A percentile compares a stretch with the other conserved stretches of the same genome.
Conservation (phyloP, 108 stramenopile species). For the Stephanodiscus triporus region DNA sequence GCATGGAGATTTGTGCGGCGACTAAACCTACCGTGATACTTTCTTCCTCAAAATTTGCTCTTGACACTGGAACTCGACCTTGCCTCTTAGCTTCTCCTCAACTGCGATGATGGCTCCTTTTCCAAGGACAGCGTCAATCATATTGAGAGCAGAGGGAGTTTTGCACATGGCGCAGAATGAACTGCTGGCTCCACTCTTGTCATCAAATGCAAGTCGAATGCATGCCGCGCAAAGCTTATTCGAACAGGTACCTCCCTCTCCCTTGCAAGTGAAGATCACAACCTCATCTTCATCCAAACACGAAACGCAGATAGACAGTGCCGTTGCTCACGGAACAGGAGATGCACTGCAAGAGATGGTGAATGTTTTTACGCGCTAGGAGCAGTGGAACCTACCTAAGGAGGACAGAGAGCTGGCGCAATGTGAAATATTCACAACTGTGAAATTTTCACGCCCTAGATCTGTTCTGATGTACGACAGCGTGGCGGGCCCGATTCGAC, state of each 20-base stretch:
- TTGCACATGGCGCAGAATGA: constrained; percentile 41
- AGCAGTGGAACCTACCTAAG: too few species aligned
- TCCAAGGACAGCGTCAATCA: constrained; percentile 50
- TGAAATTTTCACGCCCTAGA: too few species aligned
- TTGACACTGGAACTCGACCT: constrained; percentile 48
- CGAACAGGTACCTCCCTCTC: constrained; percentile 27
- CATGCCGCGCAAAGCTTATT: constrained; percentile 48
- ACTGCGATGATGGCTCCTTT: constrained; percentile 49
- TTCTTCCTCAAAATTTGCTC: constrained; percentile 28
- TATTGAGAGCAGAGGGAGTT: constrained; percentile 36
- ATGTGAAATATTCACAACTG: too few species aligned
- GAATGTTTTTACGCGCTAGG: too few species aligned
- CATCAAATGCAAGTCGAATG: constrained; percentile 41
- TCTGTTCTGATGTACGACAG: too few species aligned
- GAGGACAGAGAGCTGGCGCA: too few species aligned
- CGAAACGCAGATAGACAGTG: constrained; percentile 11
- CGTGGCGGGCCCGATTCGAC: too few species aligned
- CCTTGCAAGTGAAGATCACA: constrained; percentile 38
- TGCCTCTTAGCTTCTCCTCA: constrained; percentile 44
- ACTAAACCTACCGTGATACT: constrained; percentile 18
- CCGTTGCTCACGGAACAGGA: too few species aligned
- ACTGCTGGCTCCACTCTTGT: constrained; percentile 40
- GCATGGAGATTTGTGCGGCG: background rate
- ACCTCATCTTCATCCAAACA: constrained; percentile 52
- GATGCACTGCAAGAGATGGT: too few species aligned